phyloP scores from a whole-genome alignment of 768 basidiomycete species.

The Leccinum incarnatum region DNA sequence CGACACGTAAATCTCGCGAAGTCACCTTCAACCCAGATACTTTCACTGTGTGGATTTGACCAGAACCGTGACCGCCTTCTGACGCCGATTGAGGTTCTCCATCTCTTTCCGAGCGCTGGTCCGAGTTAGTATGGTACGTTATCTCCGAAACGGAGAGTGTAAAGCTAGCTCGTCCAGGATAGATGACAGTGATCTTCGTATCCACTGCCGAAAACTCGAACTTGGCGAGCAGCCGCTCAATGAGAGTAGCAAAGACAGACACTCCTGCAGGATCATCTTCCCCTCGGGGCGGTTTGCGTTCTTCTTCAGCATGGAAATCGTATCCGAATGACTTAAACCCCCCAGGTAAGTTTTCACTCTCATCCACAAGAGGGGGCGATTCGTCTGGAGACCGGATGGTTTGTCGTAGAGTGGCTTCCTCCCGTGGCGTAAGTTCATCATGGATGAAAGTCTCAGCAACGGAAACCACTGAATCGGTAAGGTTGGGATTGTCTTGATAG shows the following conservation, averaged over 20 bases:
- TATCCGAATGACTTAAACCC: slow-evolving; percentile 57
- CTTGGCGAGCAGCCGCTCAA: slow-evolving; percentile 73
- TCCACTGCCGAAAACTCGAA: slow-evolving; percentile 76
- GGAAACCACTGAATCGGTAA: slow-evolving; percentile 79
- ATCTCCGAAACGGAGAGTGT: slow-evolving; percentile 58
- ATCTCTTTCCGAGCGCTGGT: slow-evolving; percentile 18
- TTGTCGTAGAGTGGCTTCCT: slow-evolving; percentile 67
- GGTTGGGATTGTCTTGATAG: slow-evolving; percentile 35
- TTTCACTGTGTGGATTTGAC: slow-evolving; percentile 47
- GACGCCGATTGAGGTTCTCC: slow-evolving; percentile 21
- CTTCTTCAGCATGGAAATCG: slow-evolving; percentile 33
- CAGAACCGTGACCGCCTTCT: slow-evolving; percentile 15
- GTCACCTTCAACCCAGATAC: slow-evolving; percentile 58
- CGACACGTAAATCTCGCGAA: slow-evolving; percentile 41
- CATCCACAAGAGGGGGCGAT: slow-evolving; percentile 31
- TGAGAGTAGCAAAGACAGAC: slow-evolving; percentile 75
- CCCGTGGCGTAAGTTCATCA: slow-evolving; percentile 68
- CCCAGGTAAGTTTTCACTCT: slow-evolving; percentile 56
- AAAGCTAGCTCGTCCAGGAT: slow-evolving; percentile 60
- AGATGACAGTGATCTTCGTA: slow-evolving; percentile 65
- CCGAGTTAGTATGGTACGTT: slow-evolving; percentile 47
- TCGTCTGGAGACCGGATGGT: slow-evolving; percentile 55
- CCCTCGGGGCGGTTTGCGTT: slow-evolving; percentile 23
- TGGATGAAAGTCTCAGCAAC: slow-evolving; percentile 86
- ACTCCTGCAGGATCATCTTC: slow-evolving; percentile 71